Evolutionary conservation across 257 asterid genomes (phyloP), one percentile per base, ranked within the genome.

Genomic region (Solanum dulcamara): DNA sequence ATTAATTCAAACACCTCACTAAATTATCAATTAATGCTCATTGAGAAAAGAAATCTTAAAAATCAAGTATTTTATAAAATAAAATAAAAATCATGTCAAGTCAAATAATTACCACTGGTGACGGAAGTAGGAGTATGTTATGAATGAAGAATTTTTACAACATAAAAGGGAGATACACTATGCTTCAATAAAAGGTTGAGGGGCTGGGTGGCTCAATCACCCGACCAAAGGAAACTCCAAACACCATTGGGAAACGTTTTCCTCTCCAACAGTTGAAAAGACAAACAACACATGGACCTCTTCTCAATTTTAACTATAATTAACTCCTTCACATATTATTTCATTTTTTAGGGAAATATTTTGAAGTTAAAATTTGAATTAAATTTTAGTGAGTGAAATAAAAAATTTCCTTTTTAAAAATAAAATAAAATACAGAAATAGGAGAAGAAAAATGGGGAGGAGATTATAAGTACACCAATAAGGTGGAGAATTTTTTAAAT

Each of bases 161-260:
- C 68, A 7, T 60, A 24, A 24, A 24, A 1, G 33, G 6, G 8
- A 17, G 32, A 37, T 37, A 11, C 37, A 62, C 37, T 28, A 5
- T 11, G 17, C 20, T 26, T 50, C 35, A 24, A 26, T 26, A 26
- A 7, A 4, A 60, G 6, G 10, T 14, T 57, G 14, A 5, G 4
- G 53, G 4, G 57, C 5, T 11, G 30, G 37, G 70, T 83, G 26
- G 48, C 50, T 57, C 82, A 82, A 81, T 59, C 66, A 82, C 50
- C 87, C 87, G 28, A 88, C 93, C 94, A 89, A 86, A 86, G 81
- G 91, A 92, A 93, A 94, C 90, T 94, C 94, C 97, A 92, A 94
- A 92, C 86, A 12, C 91, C 94, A 91, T 92, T 81, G 93, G 96
- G 94, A 89, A 91, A 86, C 87, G 92, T 87, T 87, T 87, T 79